These are phyloP conservation scores for Fomitopsis schrenkii DNA, from an alignment of 1,284 basidiomycete genomes.

Conservation along the genomic window DNA sequence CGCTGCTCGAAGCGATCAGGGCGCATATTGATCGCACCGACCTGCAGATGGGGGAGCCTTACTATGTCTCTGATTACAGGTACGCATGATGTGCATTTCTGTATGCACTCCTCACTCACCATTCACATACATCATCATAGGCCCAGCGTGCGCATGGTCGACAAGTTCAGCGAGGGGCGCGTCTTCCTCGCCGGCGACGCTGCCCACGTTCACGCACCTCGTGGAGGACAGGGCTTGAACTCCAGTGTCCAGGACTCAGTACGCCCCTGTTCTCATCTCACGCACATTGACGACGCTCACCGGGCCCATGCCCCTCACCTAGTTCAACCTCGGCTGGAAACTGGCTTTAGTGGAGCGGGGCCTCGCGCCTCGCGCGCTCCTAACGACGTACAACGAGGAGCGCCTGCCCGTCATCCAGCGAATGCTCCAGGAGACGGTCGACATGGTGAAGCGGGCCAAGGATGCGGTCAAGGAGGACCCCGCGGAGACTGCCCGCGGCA, in stretches of 20 bases:
- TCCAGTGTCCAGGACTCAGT: neutral
- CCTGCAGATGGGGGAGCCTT: constrained; percentile 1
- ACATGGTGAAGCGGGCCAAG: too few species aligned
- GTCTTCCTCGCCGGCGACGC: constrained; percentile 7
- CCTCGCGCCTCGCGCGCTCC: neutral
- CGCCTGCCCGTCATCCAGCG: neutral
- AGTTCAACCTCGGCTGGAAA: constrained; percentile 11
- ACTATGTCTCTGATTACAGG: constrained; percentile 6
- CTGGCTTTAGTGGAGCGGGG: constrained; percentile 4
- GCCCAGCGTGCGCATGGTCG: constrained; percentile 25
- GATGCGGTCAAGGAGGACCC: too few species aligned
- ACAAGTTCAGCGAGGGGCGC: constrained; percentile 2
- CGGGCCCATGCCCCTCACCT: neutral
- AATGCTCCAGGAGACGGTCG: neutral
- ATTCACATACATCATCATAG: constrained; percentile 14
- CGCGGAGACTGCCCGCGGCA: too few species aligned
- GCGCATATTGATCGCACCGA: constrained; percentile 5
- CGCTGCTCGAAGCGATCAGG: neutral
- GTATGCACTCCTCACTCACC: neutral
- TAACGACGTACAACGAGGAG: constrained; percentile 8
- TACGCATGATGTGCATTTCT: neutral
- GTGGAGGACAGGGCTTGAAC: constrained; percentile 3
- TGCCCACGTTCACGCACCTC: constrained; percentile 6
- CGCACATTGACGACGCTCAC: neutral
- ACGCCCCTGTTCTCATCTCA: neutral